A percentile compares a stretch with the other conserved stretches of the same genome.
Conservation (phyloP, 768 basidiomycete genomes). For the Pleurotus sapidus region DNA sequence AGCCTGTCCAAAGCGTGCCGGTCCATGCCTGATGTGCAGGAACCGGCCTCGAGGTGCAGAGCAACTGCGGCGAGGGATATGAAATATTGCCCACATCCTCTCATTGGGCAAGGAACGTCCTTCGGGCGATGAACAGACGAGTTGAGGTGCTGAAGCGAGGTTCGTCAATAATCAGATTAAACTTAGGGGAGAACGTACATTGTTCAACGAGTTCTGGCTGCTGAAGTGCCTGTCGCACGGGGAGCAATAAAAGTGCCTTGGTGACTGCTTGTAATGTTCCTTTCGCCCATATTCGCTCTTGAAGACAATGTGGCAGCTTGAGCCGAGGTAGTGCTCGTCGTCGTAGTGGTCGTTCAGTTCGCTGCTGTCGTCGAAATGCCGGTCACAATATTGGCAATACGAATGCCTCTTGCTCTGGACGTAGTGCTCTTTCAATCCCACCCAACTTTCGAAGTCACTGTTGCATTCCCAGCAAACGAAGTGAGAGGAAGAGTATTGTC, state of each 20-base stretch:
- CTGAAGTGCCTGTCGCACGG: not conserved
- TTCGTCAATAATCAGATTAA: no score
- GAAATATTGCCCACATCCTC: constrained; percentile 45
- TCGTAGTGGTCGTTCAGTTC: not conserved
- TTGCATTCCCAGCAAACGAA: not conserved
- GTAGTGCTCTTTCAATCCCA: not conserved
- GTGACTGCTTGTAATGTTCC: not conserved
- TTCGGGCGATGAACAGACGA: constrained; percentile 48
- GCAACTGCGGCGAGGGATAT: constrained; percentile 52
- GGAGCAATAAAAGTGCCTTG: not conserved
- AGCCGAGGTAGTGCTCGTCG: not conserved
- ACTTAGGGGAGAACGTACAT: no score
- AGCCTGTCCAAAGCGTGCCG: constrained; percentile 37
- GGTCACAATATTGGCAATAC: not conserved
- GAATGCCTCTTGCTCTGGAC: not conserved
- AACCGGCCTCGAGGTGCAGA: constrained; percentile 62
- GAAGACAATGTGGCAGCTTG: not conserved
- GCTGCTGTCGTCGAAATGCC: not conserved
- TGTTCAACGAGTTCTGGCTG: not conserved
- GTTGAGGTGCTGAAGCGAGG: constrained; percentile 38
- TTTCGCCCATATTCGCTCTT: not conserved
- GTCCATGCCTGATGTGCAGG: constrained; percentile 47
- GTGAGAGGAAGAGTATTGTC: not conserved
- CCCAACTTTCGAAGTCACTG: not conserved
- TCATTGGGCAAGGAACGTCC: constrained; percentile 31